Evolutionary conservation across 1,284 basidiomycete genomes (phyloP).

Genomic region (Malassezia yamatoensis): DNA sequence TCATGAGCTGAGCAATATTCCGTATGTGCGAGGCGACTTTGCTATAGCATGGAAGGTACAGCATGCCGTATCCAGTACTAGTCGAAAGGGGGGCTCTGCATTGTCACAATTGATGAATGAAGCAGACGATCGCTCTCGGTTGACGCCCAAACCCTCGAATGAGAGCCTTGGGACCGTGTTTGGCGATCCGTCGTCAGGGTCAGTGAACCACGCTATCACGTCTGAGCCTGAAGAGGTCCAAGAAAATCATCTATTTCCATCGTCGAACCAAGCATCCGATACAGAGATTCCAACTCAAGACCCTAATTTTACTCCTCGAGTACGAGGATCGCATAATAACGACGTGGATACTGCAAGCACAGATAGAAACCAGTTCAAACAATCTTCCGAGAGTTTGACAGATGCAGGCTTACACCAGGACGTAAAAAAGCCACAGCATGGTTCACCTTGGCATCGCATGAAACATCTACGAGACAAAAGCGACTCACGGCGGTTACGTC

Average conservation of each 20-base stretch:
- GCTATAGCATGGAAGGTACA: slow-evolving; percentile 66
- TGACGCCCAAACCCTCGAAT: slow-evolving; percentile 12
- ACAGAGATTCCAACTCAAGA: background rate
- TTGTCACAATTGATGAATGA: background rate
- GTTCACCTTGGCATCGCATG: background rate
- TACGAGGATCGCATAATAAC: too few species aligned
- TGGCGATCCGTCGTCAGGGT: background rate
- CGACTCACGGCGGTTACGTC: background rate
- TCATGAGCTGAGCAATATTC: slow-evolving; percentile 65
- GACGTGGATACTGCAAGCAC: background rate
- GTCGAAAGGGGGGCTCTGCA: background rate
- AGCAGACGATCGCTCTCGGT: slow-evolving; percentile 50
- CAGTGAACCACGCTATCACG: too few species aligned
- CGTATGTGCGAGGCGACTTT: slow-evolving; percentile 65
- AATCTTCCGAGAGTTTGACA: background rate
- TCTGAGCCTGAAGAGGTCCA: background rate
- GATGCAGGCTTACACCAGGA: background rate
- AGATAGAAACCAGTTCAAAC: background rate
- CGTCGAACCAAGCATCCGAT: background rate
- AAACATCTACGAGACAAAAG: background rate
- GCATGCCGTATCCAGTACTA: slow-evolving; percentile 3
- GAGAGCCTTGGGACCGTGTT: background rate
- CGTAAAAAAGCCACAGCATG: background rate
- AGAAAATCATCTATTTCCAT: background rate
- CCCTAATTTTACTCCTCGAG: background rate